A percentile compares a stretch with the other conserved stretches of the same genome.
These are phyloP conservation scores for Mortierella hygrophila DNA, from an alignment of 192 early-diverging fungal genomes.

Conservation along the genomic window DNA sequence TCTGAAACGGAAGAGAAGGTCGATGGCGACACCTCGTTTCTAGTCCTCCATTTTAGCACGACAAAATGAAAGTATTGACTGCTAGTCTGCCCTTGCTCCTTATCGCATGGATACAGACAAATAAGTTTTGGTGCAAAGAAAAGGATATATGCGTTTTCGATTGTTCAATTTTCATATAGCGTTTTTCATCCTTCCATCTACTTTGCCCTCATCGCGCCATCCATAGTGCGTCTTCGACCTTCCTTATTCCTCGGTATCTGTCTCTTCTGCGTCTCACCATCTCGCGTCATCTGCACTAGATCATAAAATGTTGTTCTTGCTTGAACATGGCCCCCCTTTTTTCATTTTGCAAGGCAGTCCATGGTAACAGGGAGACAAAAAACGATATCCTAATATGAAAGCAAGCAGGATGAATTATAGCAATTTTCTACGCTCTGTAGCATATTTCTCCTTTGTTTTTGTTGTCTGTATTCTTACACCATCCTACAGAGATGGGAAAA, in stretches of 20 bases:
- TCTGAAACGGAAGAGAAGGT: background rate
- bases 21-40: background rate
- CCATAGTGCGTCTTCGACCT: background rate
- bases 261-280: constrained; percentile 36
- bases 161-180: background rate
- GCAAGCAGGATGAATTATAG: background rate
- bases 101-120: background rate
- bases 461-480: background rate
- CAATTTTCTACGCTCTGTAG: background rate
- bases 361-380: background rate
- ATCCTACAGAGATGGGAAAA: background rate
- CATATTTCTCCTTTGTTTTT: background rate
- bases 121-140: background rate
- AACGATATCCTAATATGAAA: background rate
- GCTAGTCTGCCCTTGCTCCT: background rate
- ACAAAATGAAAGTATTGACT: background rate
- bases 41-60: background rate
- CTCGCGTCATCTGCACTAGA: constrained; percentile 38
- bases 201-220: constrained; percentile 13
- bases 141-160: background rate
- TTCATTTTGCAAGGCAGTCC: background rate
- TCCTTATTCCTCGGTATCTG: constrained; percentile 4
- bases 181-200: background rate
- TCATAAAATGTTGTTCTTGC: background rate
- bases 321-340: background rate